Evolutionary conservation across 2,329 filamentous ascomycete species (phyloP).

Genomic region (Apiospora phragmitis): DNA sequence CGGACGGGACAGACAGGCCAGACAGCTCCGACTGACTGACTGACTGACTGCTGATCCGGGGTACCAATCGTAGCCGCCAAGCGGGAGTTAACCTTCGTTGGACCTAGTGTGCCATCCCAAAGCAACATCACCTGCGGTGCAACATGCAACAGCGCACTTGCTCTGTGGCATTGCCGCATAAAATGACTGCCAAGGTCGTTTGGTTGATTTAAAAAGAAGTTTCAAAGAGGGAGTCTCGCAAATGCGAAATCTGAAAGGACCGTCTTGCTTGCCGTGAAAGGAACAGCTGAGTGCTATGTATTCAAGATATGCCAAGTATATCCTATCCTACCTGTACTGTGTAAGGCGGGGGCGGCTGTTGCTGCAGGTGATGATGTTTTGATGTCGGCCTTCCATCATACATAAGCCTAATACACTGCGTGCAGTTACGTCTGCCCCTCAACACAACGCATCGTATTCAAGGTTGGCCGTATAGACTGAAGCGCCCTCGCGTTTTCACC

Average conservation of each 20-base stretch:
- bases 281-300: background rate
- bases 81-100: background rate
- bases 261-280: background rate
- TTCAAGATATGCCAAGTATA: background rate
- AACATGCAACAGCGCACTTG: background rate
- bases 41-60: conserved; percentile 2
- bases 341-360: background rate
- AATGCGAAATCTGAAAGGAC: background rate
- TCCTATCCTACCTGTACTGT: background rate
- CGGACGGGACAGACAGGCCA: background rate
- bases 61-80: background rate
- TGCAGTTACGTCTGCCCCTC: background rate
- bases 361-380: background rate
- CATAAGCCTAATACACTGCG: background rate
- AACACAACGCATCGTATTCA: background rate
- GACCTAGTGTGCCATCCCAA: background rate
- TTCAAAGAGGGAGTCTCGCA: background rate
- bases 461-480: background rate
- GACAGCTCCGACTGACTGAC: background rate
- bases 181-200: background rate
- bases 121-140: background rate
- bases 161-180: background rate
- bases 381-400: background rate
- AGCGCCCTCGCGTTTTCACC: background rate
- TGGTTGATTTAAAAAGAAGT: background rate